phyloP scores from a whole-genome alignment of 768 basidiomycete species.

The Antrodiella citrinella region DNA sequence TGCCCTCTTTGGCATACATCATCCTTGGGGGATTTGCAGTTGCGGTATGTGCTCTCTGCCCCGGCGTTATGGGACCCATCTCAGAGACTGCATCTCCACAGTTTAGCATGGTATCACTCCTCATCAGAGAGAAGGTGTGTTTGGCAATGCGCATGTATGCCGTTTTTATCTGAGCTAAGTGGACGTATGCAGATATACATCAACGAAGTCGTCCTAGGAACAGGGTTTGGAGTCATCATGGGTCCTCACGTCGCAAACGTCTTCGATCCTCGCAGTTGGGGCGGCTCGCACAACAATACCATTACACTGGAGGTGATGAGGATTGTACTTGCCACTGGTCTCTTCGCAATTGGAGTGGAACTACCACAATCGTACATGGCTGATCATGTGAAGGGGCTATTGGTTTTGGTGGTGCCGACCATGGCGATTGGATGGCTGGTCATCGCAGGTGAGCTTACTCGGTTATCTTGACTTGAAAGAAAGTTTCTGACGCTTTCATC shows the following conservation, averaged over 20 bases:
- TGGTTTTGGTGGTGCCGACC: conserved; percentile 69
- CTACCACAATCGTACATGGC: conserved; percentile 80
- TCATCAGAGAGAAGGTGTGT: conserved; percentile 73
- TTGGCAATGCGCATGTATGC: no score
- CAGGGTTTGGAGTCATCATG: conserved; percentile 53
- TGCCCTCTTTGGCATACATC: conserved; percentile 49
- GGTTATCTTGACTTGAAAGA: neutral
- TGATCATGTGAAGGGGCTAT: conserved; percentile 63
- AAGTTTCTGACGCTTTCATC: neutral
- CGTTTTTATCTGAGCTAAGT: no score
- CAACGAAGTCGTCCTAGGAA: conserved; percentile 92
- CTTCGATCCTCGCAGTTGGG: conserved; percentile 78
- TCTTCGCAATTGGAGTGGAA: conserved; percentile 95
- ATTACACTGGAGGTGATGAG: conserved; percentile 87
- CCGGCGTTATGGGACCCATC: neutral
- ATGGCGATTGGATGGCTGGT: conserved; percentile 84
- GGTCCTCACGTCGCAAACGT: conserved; percentile 67
- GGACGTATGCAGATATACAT: conserved; percentile 66
- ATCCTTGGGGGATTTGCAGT: conserved; percentile 53
- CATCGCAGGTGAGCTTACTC: conserved; percentile 45
- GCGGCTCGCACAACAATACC: conserved; percentile 33
- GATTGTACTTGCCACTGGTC: conserved; percentile 81
- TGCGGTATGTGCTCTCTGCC: conserved; percentile 25
- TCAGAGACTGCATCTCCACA: conserved; percentile 24
- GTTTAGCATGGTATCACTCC: conserved; percentile 80